Conservation (phyloP, 768 basidiomycete genomes). For the Daedaleopsis sinensis region DNA sequence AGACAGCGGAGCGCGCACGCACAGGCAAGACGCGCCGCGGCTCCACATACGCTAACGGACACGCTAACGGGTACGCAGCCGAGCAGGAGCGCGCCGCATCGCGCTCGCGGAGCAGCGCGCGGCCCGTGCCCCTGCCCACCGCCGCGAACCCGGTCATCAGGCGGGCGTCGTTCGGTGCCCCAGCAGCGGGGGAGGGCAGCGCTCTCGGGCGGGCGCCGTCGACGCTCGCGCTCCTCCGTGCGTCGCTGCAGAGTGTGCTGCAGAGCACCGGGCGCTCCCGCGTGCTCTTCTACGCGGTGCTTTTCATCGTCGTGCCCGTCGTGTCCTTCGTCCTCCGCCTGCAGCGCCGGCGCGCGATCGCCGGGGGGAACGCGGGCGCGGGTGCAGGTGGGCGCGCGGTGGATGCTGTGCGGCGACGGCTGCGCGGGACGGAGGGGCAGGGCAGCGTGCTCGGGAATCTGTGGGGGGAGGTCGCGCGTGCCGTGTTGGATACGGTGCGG, state of each 20-base stretch:
- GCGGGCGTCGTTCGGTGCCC: conserved; percentile 18
- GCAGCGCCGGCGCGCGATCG: conserved; percentile 35
- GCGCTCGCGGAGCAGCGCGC: conserved; percentile 5
- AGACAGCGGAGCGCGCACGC: conserved; percentile 8
- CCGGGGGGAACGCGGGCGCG: conserved; percentile 11
- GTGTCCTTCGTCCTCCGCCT: conserved; percentile 54
- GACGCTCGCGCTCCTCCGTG: conserved; percentile 25
- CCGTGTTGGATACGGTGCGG: conserved; percentile 64
- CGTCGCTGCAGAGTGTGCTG: conserved; percentile 34
- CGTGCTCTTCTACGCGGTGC: conserved; percentile 46
- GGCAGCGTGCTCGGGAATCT: conserved; percentile 40
- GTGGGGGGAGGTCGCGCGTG: conserved; percentile 55
- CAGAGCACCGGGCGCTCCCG: conserved; percentile 53
- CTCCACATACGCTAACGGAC: conserved; percentile 5
- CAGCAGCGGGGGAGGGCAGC: conserved; percentile 9
- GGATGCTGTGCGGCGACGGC: conserved; percentile 58
- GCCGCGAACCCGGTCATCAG: conserved; percentile 10
- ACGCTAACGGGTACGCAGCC: background rate
- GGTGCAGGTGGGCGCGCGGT: conserved; percentile 37
- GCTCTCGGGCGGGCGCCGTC: too few relatives aligned
- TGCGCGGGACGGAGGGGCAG: conserved; percentile 46
- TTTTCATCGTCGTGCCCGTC: conserved; percentile 46
- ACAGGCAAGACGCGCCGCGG: conserved; percentile 13
- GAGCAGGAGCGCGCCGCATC: background rate
- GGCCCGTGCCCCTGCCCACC: background rate